Evolutionary conservation across 1,284 basidiomycete genomes (phyloP).

Genomic region (Melampsora occidentalis): DNA sequence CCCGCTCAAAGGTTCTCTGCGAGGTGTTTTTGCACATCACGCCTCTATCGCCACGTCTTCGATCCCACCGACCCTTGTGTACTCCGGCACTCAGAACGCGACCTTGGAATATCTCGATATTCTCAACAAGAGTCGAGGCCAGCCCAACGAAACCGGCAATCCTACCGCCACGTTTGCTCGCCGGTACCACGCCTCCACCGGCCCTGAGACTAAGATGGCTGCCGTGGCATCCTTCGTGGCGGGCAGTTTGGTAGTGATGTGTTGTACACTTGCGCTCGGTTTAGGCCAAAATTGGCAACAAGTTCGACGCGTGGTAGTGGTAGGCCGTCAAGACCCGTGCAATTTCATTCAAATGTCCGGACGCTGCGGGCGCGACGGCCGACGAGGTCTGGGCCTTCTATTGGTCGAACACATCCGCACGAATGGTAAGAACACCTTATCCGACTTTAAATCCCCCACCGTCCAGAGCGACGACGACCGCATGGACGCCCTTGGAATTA

Average conservation of each 20-base stretch:
- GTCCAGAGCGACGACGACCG: neutral
- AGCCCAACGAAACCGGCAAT: too few species aligned
- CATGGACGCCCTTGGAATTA: too few species aligned
- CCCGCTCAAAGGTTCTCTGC: too few species aligned
- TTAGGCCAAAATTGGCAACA: too few species aligned
- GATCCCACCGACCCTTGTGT: neutral
- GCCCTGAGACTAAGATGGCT: neutral
- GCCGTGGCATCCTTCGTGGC: neutral
- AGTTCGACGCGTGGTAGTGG: neutral
- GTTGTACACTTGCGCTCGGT: neutral
- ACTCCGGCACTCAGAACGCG: neutral
- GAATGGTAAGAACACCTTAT: neutral
- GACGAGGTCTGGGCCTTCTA: neutral
- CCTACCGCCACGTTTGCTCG: too few species aligned
- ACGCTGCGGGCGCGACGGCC: neutral
- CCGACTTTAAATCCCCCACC: neutral
- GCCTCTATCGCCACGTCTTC: too few species aligned
- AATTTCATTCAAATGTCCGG: neutral
- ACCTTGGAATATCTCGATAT: neutral
- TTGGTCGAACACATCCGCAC: neutral
- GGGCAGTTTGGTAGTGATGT: neutral
- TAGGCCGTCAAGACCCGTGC: neutral
- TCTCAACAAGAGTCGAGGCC: too few species aligned
- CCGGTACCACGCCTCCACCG: neutral
- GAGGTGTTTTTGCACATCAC: too few species aligned